phyloP scores from a whole-genome alignment of 257 asterid genomes.

The Nicotiana otophora region DNA sequence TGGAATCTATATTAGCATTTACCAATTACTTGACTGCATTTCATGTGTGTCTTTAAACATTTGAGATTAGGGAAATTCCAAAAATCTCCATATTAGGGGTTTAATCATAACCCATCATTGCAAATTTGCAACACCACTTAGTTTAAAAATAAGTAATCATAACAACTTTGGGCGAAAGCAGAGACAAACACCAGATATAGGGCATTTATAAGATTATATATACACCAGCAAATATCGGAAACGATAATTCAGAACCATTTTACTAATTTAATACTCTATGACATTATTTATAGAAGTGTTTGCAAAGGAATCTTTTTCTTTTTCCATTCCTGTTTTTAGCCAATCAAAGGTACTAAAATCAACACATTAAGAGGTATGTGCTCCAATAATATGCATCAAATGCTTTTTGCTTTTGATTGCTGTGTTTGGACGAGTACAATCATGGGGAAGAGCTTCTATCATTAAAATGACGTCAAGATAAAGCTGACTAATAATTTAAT shows the following conservation, averaged over 20 bases:
- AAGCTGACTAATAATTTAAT: not conserved
- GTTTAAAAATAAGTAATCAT: not conserved
- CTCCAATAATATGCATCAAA: not conserved
- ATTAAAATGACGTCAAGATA: not conserved
- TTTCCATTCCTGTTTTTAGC: not conserved
- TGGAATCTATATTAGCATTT: no score
- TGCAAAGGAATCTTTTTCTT: not conserved
- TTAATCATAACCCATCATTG: not conserved
- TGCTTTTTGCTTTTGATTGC: not conserved
- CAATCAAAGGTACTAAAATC: not conserved
- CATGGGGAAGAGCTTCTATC: not conserved
- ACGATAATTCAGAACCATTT: not conserved
- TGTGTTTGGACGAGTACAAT: not conserved
- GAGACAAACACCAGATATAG: not conserved
- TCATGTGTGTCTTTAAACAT: not conserved
- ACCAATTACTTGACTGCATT: not conserved
- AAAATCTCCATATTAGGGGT: not conserved
- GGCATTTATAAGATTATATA: not conserved
- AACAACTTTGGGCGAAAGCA: not conserved
- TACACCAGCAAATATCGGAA: not conserved
- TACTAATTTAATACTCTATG: not conserved
- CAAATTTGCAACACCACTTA: not conserved
- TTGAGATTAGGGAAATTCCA: not conserved
- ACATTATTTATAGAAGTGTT: not conserved
- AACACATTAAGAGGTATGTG: not conserved